Percentiles rank a stretch among this genome's conserved stretches.
Evolutionary conservation across 805 yeast genomes (phyloP).

Genomic region (Teunomyces pallodes): DNA sequence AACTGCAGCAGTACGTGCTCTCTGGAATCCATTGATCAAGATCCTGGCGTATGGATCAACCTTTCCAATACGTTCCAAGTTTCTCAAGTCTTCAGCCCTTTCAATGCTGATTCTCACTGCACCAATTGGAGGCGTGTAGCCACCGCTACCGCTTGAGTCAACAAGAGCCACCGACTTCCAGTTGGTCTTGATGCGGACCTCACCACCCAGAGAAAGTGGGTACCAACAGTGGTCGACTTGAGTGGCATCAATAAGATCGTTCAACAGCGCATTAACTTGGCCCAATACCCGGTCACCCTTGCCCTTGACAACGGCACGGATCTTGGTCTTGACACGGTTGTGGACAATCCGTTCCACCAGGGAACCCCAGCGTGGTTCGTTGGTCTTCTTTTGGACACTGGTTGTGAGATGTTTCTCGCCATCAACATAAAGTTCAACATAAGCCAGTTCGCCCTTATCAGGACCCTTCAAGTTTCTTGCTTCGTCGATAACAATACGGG

Average conservation of each 20-base stretch:
- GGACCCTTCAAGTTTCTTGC: constrained; percentile 51
- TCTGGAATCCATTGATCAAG: constrained; percentile 70
- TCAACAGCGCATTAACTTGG: constrained; percentile 54
- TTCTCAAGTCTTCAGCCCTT: constrained; percentile 71
- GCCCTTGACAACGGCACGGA: constrained; percentile 63
- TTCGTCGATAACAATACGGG: constrained; percentile 61
- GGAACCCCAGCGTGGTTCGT: constrained; percentile 65
- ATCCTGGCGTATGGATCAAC: constrained; percentile 90
- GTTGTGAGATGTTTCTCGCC: constrained; percentile 61
- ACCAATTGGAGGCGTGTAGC: constrained; percentile 94
- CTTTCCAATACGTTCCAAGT: constrained; percentile 85
- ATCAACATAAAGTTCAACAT: constrained; percentile 68
- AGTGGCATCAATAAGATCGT: constrained; percentile 71
- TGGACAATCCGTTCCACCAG: constrained; percentile 65
- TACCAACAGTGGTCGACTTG: constrained; percentile 80
- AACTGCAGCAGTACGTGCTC: constrained; percentile 70
- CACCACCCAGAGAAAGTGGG: constrained; percentile 72
- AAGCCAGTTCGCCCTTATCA: constrained; percentile 55
- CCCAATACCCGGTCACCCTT: constrained; percentile 57
- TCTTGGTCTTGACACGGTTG: constrained; percentile 68
- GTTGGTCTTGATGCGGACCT: constrained; percentile 60
- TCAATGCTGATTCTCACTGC: constrained; percentile 72
- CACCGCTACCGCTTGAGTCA: constrained; percentile 67
- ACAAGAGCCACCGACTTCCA: constrained; percentile 86
- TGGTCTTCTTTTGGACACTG: constrained; percentile 54